Conservation (phyloP, 2,329 filamentous ascomycete genomes). For the Trichoderma cornu-damae region DNA sequence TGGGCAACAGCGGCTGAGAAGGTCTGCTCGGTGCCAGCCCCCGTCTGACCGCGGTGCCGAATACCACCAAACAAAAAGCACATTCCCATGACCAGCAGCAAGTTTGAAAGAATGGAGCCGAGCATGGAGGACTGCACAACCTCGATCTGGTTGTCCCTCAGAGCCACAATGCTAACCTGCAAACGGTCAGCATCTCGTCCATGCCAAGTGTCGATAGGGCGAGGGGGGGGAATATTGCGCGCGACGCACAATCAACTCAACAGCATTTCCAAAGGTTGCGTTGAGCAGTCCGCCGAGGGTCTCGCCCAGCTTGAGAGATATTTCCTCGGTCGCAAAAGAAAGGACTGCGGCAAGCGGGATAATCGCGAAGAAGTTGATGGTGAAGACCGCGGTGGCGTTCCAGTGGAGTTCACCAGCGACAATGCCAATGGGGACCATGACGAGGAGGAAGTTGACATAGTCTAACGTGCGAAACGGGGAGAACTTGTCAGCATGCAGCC, state of each 20-base stretch:
- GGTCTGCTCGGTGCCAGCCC: slow-evolving; percentile 58
- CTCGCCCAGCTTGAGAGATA: slow-evolving; percentile 66
- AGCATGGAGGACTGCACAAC: slow-evolving; percentile 99
- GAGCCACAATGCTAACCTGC: slow-evolving; percentile 85
- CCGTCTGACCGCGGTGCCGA: slow-evolving; percentile 52
- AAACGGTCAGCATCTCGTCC: slow-evolving; percentile 5
- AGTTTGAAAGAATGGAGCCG: slow-evolving; percentile 90
- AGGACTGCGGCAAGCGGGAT: slow-evolving; percentile 69
- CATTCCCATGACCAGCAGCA: slow-evolving; percentile 79
- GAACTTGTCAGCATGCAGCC: neutral
- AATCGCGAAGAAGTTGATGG: slow-evolving; percentile 76
- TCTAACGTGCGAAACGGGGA: slow-evolving; percentile 32
- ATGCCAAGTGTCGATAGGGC: too few relatives aligned
- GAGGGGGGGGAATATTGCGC: neutral
- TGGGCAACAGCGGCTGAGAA: slow-evolving; percentile 75
- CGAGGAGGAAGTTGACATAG: slow-evolving; percentile 64
- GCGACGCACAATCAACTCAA: slow-evolving; percentile 64
- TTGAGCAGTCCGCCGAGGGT: slow-evolving; percentile 70
- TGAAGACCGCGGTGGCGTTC: slow-evolving; percentile 64
- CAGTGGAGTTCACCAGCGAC: slow-evolving; percentile 57
- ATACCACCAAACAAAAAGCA: slow-evolving; percentile 74
- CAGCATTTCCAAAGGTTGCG: slow-evolving; percentile 74
- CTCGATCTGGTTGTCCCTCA: slow-evolving; percentile 79
- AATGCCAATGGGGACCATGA: slow-evolving; percentile 70
- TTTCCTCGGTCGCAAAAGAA: slow-evolving; percentile 73